Evolutionary conservation across 2,329 filamentous ascomycete species (phyloP).

Genomic region (Aspergillus unguis): DNA sequence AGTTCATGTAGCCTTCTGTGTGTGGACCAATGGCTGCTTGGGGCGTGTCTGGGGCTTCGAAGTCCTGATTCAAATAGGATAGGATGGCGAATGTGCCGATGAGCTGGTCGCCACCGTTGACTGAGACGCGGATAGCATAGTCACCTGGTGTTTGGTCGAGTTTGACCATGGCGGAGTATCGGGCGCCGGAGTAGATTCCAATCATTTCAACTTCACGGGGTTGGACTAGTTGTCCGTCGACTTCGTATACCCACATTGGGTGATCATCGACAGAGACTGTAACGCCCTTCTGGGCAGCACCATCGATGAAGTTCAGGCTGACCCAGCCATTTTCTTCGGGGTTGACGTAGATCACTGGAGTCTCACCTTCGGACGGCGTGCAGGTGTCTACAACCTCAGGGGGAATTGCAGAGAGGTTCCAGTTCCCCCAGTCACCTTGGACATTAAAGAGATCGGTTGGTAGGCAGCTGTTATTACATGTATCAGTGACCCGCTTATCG

Average conservation of each 20-base stretch:
- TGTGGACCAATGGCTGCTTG: not conserved
- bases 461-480: slow-evolving; percentile 15
- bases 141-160: slow-evolving; percentile 36
- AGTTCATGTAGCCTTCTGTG: slow-evolving; percentile 6
- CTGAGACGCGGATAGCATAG: slow-evolving; percentile 50
- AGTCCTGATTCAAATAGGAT: slow-evolving; percentile 30
- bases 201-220: slow-evolving; percentile 37
- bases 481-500: not conserved
- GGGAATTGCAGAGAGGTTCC: slow-evolving; percentile 29
- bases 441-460: slow-evolving; percentile 22
- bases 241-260: slow-evolving; percentile 43
- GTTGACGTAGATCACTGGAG: slow-evolving; percentile 45
- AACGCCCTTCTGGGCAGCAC: slow-evolving; percentile 49
- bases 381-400: slow-evolving; percentile 39
- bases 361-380: slow-evolving; percentile 43
- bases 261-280: slow-evolving; percentile 48
- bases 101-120: slow-evolving; percentile 51
- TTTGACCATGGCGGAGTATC: slow-evolving; percentile 43
- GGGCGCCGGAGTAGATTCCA: slow-evolving; percentile 36
- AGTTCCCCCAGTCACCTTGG: slow-evolving; percentile 22
- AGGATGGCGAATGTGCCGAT: slow-evolving; percentile 52
- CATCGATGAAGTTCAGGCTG: slow-evolving; percentile 55
- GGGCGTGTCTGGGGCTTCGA: not conserved
- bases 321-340: slow-evolving; percentile 44
- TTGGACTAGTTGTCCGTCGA: slow-evolving; percentile 44